phyloP scores from a whole-genome alignment of 257 asterid species.

The Fraxinus cuspidata region DNA sequence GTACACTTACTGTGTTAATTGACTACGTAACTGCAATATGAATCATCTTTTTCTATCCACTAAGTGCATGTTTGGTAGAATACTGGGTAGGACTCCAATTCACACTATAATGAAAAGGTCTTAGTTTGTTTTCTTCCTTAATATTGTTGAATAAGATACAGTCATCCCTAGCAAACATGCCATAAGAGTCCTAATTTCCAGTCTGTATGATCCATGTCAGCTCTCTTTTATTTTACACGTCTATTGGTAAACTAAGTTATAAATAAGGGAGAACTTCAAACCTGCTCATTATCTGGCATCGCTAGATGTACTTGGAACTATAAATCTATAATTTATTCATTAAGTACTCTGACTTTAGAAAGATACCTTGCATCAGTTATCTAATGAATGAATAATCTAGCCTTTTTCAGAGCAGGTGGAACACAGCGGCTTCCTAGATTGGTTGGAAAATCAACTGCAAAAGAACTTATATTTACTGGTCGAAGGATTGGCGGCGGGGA shows the following conservation, averaged over 20 bases:
- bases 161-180: not conserved
- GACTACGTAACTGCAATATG: not conserved
- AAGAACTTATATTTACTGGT: slow-evolving; percentile 76
- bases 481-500: slow-evolving; percentile 45
- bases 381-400: slow-evolving; percentile 24
- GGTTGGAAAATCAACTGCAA: slow-evolving; percentile 82
- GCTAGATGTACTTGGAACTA: not conserved
- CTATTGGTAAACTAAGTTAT: slow-evolving; percentile 8
- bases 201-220: slow-evolving; percentile 2
- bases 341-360: slow-evolving; percentile 1
- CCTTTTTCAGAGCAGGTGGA: slow-evolving; percentile 85
- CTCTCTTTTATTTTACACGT: not conserved
- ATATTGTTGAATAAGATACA: not conserved
- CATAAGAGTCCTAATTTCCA: not conserved
- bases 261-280: not conserved
- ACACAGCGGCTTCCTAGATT: slow-evolving; percentile 95
- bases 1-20: slow-evolving; percentile 3
- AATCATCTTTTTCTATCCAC: not conserved
- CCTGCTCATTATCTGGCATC: not conserved
- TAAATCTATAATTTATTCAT: slow-evolving; percentile 19
- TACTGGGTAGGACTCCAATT: not conserved
- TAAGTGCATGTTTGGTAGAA: not conserved
- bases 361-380: slow-evolving; percentile 17
- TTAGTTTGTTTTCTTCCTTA: not conserved
- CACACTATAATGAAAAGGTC: not conserved